Conservation (phyloP, 768 basidiomycete species). For the Chalciporus piperatus region DNA sequence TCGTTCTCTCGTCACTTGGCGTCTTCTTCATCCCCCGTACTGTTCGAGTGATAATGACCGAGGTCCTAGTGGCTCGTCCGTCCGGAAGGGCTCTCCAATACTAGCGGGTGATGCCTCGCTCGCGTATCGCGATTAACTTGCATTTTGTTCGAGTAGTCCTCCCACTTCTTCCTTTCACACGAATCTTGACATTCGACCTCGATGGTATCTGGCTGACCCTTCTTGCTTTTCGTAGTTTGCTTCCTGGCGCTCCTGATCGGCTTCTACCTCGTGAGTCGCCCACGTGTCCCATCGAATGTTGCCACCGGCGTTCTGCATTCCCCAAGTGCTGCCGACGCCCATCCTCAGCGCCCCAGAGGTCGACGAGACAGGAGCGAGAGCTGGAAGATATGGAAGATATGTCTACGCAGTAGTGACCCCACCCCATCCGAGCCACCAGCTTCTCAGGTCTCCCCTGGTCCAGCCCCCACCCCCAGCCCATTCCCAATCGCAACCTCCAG, state of each 20-base stretch:
- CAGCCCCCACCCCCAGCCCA: not conserved
- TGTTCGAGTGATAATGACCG: not conserved
- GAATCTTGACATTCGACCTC: not conserved
- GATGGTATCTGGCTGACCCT: conserved; percentile 9
- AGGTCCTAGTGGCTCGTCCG: not conserved
- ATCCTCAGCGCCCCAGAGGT: not conserved
- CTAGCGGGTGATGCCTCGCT: not conserved
- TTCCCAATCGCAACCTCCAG: not conserved
- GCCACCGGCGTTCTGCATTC: not conserved
- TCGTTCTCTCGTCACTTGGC: not conserved
- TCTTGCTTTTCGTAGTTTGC: conserved; percentile 16
- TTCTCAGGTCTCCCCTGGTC: not conserved
- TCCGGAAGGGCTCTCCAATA: not conserved
- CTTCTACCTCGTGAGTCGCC: conserved; percentile 26
- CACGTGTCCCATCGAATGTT: conserved; percentile 2
- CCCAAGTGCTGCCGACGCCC: conserved; percentile 2
- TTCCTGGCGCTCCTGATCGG: conserved; percentile 24
- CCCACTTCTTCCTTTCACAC: not conserved
- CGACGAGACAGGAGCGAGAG: conserved; percentile 3
- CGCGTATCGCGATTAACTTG: not conserved
- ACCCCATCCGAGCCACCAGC: not conserved
- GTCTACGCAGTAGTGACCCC: not conserved
- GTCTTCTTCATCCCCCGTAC: not conserved
- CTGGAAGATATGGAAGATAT: conserved; percentile 20
- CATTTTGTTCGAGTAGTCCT: not conserved